These are phyloP conservation scores for Syncephalastrum monosporum DNA, from an alignment of 371 early-diverging fungal species.

Conservation along the genomic window DNA sequence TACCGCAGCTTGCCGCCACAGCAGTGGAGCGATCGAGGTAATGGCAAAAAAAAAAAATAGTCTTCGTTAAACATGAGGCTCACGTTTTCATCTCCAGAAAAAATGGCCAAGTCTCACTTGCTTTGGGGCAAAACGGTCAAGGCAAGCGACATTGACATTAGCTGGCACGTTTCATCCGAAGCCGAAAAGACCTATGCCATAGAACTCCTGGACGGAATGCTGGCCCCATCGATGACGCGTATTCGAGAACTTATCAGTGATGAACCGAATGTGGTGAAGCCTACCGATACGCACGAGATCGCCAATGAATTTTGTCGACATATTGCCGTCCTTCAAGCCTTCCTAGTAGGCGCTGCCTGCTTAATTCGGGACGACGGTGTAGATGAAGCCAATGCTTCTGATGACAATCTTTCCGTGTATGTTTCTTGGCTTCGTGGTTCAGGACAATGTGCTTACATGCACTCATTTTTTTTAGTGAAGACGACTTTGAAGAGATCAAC, in stretches of 20 bases:
- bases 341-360: constrained; percentile 51
- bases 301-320: constrained; percentile 62
- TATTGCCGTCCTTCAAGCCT: constrained; percentile 55
- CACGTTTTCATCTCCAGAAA: constrained; percentile 30
- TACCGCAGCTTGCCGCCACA: constrained; percentile 40
- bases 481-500: constrained; percentile 35
- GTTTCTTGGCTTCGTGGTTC: neutral
- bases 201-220: constrained; percentile 55
- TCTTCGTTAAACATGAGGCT: constrained; percentile 1
- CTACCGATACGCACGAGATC: constrained; percentile 31
- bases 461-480: constrained; percentile 24
- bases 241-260: constrained; percentile 48
- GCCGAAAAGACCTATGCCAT: constrained; percentile 70
- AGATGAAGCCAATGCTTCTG: constrained; percentile 12
- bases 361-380: constrained; percentile 57
- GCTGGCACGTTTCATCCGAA: constrained; percentile 79
- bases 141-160: constrained; percentile 50
- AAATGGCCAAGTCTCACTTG: constrained; percentile 60
- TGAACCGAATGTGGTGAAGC: constrained; percentile 3
- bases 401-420: constrained; percentile 7
- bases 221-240: constrained; percentile 41
- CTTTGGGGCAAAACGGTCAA: constrained; percentile 73
- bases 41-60: neutral
- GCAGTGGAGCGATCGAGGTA: constrained; percentile 60
- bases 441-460: neutral